A percentile compares a stretch with the other conserved stretches of the same genome.
Evolutionary conservation across 768 basidiomycete species (phyloP).

Genomic region (Cystoderma amianthinum): DNA sequence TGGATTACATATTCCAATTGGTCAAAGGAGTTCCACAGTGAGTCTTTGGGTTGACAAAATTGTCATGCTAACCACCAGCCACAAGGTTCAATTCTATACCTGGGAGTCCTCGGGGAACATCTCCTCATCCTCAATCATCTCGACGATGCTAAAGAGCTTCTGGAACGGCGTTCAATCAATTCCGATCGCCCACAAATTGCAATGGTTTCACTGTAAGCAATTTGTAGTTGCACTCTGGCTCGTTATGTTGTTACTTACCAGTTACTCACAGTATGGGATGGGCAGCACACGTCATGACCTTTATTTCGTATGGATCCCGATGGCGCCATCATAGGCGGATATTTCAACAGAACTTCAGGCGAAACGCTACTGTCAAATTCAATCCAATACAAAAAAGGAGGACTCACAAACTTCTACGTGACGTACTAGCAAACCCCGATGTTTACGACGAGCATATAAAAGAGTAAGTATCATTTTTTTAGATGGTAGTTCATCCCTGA

Average conservation of each 20-base stretch:
- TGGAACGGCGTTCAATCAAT: constrained; percentile 20
- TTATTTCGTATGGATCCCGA: constrained; percentile 4
- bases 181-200: constrained; percentile 15
- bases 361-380: neutral
- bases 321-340: constrained; percentile 4
- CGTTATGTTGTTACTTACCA: neutral
- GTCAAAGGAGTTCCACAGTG: constrained; percentile 18
- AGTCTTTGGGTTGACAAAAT: neutral
- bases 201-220: constrained; percentile 12
- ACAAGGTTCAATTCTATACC: constrained; percentile 17
- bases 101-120: constrained; percentile 13
- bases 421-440: neutral
- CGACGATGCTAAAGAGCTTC: constrained; percentile 14
- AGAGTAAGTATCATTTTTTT: neutral
- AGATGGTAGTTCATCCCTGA: neutral
- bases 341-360: constrained; percentile 3
- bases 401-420: neutral
- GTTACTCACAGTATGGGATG: neutral
- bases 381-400: constrained; percentile 1
- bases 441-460: neutral
- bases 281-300: constrained; percentile 8
- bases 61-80: neutral
- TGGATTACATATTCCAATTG: constrained; percentile 25
- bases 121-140: constrained; percentile 15
- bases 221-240: neutral